Percentiles rank a stretch among this genome's conserved stretches.
These are phyloP conservation scores for Artemisia argyi DNA, from an alignment of 129 eudicot genomes.

Conservation along the genomic window DNA sequence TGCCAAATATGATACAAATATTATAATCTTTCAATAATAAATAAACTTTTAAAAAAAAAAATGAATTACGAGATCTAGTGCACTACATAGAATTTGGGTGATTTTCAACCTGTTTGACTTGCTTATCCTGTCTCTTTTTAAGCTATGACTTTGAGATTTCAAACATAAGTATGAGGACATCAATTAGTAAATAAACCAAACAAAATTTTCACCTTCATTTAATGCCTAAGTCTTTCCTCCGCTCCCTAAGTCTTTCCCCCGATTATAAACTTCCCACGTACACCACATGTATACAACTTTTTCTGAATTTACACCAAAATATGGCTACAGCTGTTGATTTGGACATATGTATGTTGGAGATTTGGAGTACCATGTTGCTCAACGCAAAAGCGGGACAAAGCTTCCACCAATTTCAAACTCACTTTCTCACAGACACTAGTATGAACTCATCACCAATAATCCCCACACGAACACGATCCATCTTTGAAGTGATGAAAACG, in stretches of 20 bases:
- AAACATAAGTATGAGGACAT: background rate
- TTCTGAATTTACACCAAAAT: background rate
- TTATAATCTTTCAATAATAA: too few species aligned
- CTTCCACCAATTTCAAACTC: background rate
- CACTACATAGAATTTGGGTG: too few species aligned
- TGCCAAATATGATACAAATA: too few species aligned
- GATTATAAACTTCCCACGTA: background rate
- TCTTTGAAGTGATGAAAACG: constrained; percentile 89
- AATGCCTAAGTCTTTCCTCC: background rate
- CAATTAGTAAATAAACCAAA: background rate
- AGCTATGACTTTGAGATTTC: too few species aligned
- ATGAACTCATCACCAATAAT: constrained; percentile 67
- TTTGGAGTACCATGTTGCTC: background rate
- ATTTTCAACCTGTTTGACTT: too few species aligned
- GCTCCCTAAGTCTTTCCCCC: background rate
- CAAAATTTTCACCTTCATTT: too few species aligned
- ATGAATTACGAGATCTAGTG: too few species aligned
- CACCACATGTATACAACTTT: background rate
- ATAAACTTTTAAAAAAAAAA: too few species aligned
- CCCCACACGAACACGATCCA: constrained; percentile 90
- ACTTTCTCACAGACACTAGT: background rate
- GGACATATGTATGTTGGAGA: constrained; percentile 1
- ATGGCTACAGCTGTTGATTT: background rate
- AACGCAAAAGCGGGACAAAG: background rate
- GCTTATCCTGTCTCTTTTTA: too few species aligned